These are phyloP conservation scores for Clitoria ternatea DNA, from an alignment of 306 rosid genomes.

Conservation along the genomic window DNA sequence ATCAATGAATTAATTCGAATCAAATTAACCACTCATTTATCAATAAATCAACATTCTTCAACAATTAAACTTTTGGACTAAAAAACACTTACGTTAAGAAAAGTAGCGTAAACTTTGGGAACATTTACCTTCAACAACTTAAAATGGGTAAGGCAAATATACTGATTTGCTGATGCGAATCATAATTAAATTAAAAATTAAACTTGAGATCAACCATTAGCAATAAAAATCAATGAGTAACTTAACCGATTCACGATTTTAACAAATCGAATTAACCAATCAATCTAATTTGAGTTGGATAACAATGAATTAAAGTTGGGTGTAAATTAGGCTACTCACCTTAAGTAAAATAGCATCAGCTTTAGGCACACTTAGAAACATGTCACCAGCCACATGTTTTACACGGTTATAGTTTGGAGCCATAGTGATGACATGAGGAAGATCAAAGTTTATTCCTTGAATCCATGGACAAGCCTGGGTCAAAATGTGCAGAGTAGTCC, in stretches of 20 bases:
- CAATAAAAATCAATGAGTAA: no score
- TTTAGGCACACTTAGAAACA: slow-evolving; percentile 49
- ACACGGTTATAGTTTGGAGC: slow-evolving; percentile 15
- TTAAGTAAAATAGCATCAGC: slow-evolving; percentile 52
- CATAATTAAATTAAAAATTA: no score
- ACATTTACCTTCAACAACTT: no score
- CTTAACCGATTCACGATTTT: no score
- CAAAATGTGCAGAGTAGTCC: slow-evolving; percentile 28
- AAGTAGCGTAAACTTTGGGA: slow-evolving; percentile 52
- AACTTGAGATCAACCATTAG: no score
- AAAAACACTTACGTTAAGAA: not conserved
- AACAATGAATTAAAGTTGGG: no score
- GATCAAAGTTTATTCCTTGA: slow-evolving; percentile 55
- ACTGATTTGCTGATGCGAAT: no score
- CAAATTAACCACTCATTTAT: no score
- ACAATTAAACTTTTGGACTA: not conserved
- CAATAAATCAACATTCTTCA: not conserved
- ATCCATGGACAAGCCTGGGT: slow-evolving; percentile 39
- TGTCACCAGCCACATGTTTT: slow-evolving; percentile 48
- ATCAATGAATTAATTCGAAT: not conserved
- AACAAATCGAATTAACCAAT: no score
- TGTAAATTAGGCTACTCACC: slow-evolving; percentile 34
- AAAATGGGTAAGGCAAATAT: no score
- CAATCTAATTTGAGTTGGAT: no score
- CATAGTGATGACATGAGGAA: slow-evolving; percentile 44